These are phyloP conservation scores for Clonostachys solani DNA, from an alignment of 2,329 filamentous ascomycete genomes.

Conservation along the genomic window DNA sequence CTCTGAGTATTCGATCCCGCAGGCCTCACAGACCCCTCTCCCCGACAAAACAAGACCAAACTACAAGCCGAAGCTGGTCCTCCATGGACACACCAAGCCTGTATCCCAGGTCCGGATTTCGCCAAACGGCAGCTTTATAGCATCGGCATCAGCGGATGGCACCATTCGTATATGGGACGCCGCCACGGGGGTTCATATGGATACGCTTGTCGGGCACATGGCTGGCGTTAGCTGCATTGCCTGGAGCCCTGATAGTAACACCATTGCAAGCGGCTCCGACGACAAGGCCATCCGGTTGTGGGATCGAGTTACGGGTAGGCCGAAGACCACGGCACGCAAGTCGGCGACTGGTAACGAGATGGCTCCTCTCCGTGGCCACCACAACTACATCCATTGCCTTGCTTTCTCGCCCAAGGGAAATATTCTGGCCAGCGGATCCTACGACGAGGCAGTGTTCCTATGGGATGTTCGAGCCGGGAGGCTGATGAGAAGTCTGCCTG, in stretches of 20 bases:
- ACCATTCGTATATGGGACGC: slow-evolving; percentile 92
- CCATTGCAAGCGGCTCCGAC: slow-evolving; percentile 86
- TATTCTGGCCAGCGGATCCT: slow-evolving; percentile 90
- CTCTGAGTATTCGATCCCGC: slow-evolving; percentile 17
- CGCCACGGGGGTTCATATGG: slow-evolving; percentile 69
- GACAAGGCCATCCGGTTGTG: slow-evolving; percentile 95
- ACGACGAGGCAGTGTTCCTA: slow-evolving; percentile 94
- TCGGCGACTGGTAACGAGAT: slow-evolving; percentile 31
- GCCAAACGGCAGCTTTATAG: slow-evolving; percentile 84
- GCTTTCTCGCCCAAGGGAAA: slow-evolving; percentile 98
- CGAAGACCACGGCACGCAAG: slow-evolving; percentile 40
- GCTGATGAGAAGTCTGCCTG: slow-evolving; percentile 85
- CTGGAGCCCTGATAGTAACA: slow-evolving; percentile 89
- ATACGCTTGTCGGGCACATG: slow-evolving; percentile 89
- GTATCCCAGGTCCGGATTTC: slow-evolving; percentile 88
- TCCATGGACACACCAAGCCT: slow-evolving; percentile 74
- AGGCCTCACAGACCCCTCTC: slow-evolving; percentile 21
- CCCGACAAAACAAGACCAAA: slow-evolving; percentile 42
- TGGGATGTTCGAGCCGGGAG: slow-evolving; percentile 91
- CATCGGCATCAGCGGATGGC: slow-evolving; percentile 83
- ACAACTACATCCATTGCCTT: slow-evolving; percentile 92
- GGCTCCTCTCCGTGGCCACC: slow-evolving; percentile 73
- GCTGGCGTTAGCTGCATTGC: slow-evolving; percentile 88
- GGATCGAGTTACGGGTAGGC: slow-evolving; percentile 64
- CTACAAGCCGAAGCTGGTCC: slow-evolving; percentile 65